Percentiles rank a stretch among this genome's conserved stretches.
These are phyloP conservation scores for Mycena polygramma DNA, from an alignment of 768 basidiomycete species.

Conservation along the genomic window DNA sequence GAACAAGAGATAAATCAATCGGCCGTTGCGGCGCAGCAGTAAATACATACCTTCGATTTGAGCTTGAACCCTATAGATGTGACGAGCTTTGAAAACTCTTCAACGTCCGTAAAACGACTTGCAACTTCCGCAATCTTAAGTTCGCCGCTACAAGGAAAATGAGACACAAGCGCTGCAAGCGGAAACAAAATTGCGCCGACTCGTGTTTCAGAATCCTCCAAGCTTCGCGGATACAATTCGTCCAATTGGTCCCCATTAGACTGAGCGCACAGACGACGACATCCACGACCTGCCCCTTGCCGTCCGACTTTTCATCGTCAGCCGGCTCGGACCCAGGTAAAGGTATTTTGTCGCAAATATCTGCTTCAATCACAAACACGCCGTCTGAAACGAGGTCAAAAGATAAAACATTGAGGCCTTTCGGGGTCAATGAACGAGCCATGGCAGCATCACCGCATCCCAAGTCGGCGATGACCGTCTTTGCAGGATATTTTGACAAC, in stretches of 20 bases:
- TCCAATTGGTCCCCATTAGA: conserved; percentile 98
- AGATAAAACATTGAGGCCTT: conserved; percentile 78
- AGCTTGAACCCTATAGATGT: conserved; percentile 80
- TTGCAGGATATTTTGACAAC: conserved; percentile 73
- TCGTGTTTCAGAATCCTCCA: conserved; percentile 88
- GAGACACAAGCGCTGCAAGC: not conserved
- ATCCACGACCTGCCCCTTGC: conserved; percentile 86
- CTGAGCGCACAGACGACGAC: conserved; percentile 94
- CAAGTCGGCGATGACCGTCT: conserved; percentile 88
- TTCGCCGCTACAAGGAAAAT: conserved; percentile 68
- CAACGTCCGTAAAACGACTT: conserved; percentile 80
- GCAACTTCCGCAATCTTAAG: conserved; percentile 92
- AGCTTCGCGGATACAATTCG: conserved; percentile 88
- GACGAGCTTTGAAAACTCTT: conserved; percentile 76
- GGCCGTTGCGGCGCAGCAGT: conserved; percentile 1
- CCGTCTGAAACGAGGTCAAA: conserved; percentile 86
- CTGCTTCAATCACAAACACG: conserved; percentile 88
- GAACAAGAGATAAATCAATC: conserved; percentile 28
- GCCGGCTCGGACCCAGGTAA: conserved; percentile 82
- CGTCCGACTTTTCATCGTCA: conserved; percentile 54
- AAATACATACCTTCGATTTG: conserved; percentile 68
- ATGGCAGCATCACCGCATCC: conserved; percentile 96
- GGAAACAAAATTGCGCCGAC: conserved; percentile 58
- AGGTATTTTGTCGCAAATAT: conserved; percentile 85
- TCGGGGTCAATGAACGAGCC: conserved; percentile 78